Base-by-base conservation (phyloP, 2,329 filamentous ascomycete genomes). In the Fusarium temperatum region DNA sequence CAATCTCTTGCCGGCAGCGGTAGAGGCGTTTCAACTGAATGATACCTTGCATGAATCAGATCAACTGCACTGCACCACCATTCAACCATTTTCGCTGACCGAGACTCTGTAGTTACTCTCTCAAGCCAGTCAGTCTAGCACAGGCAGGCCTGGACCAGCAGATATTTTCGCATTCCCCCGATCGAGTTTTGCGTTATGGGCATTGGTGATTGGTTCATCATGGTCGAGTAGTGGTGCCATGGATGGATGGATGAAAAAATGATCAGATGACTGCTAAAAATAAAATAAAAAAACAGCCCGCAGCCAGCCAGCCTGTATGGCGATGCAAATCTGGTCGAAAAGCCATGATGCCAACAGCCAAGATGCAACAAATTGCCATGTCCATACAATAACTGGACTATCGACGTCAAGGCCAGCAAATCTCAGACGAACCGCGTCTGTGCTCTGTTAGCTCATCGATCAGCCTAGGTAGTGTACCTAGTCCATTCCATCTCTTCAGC, bases 81-180 rank as follows among this genome's bases (percentile, higher is more conserved):
- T 72, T 72, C 69, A 63, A 63, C 63, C 72, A 35, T 75, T 75
- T 75, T 74, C 68, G 72, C 60, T 75, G 72, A 75, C 72, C 72
- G 72, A 74, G 57, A 70, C 54, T 73, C 44, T 15, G 32, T 15
- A n/a, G n/a, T n/a, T n/a, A 18, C 28, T 18, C 28, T 32, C 20
- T 48, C 45, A 68, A 48, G 63, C 48, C 42, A 47, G 26, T 22
- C 42, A 47, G 20, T 22, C 45, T 47, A 28, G 42, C 44, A 28
- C 44, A 28, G 14, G 32, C 32, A 35, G 24, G 57, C 50, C 71
- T 59, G 64, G 67, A 72, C 67, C 66, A 54, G 50, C 48, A 54
- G 50, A 20, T 36, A 38, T 50, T 32, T 56, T 64, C 56, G 45
- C 65, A 73, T 57, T 63, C 66, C 30, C 51, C 50, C n/a, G 47